Evolutionary conservation across 176 grass and related monocot species (phyloP).

Genomic region (Raddia guianensis): DNA sequence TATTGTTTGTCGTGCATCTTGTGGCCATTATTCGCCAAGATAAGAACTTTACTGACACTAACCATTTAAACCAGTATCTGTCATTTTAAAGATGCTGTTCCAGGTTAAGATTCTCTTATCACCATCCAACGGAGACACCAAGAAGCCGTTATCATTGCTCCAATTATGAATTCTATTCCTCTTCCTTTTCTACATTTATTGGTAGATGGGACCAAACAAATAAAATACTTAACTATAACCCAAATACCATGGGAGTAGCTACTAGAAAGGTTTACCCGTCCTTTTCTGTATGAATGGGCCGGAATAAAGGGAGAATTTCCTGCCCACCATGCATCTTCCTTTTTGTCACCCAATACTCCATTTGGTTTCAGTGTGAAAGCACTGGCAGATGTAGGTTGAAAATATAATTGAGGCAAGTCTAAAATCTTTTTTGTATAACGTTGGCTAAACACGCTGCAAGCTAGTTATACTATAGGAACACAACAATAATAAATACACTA

Average conservation of each 20-base stretch:
- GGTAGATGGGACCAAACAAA: conserved; percentile 44
- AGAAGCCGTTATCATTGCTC: conserved; percentile 45
- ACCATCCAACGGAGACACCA: conserved; percentile 49
- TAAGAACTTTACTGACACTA: conserved; percentile 55
- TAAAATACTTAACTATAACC: conserved; percentile 38
- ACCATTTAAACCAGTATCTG: conserved; percentile 51
- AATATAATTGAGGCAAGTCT: too few relatives aligned
- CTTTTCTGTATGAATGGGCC: conserved; percentile 37
- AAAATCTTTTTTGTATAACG: too few relatives aligned
- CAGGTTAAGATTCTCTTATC: conserved; percentile 64
- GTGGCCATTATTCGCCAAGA: conserved; percentile 56
- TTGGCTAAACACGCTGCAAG: too few relatives aligned
- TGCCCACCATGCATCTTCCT: conserved; percentile 59
- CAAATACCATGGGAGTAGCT: conserved; percentile 46
- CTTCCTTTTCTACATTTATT: conserved; percentile 48
- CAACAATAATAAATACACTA: too few relatives aligned
- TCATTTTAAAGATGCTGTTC: conserved; percentile 62
- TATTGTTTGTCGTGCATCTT: conserved; percentile 50
- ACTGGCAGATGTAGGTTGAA: neutral
- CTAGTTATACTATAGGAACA: too few relatives aligned
- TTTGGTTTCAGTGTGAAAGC: conserved; percentile 56
- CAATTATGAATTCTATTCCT: conserved; percentile 57
- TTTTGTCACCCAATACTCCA: conserved; percentile 40
- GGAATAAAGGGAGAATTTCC: conserved; percentile 65
- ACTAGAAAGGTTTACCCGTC: conserved; percentile 49